phyloP scores from a whole-genome alignment of 2,329 filamentous ascomycete genomes.

The Colletotrichum costaricense region DNA sequence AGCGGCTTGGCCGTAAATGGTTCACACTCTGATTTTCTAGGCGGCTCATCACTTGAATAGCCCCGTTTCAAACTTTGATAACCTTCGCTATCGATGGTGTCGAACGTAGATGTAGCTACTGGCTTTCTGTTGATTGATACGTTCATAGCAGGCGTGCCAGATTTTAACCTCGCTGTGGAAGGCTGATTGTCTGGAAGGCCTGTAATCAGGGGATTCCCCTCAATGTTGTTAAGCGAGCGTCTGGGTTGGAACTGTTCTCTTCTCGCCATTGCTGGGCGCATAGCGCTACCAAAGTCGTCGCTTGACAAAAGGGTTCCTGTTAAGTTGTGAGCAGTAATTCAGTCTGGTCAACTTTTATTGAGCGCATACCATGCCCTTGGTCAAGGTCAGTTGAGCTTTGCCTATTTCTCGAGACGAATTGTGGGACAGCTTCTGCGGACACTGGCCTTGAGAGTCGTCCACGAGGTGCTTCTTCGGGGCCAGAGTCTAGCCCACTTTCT shows the following conservation, averaged over 20 bases:
- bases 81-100: background rate
- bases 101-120: background rate
- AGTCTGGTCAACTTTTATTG: background rate
- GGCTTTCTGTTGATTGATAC: background rate
- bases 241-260: background rate
- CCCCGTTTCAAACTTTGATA: background rate
- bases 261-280: background rate
- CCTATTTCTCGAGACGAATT: background rate
- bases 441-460: background rate
- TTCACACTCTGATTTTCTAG: background rate
- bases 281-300: background rate
- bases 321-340: background rate
- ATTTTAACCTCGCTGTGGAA: background rate
- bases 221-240: background rate
- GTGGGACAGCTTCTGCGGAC: background rate
- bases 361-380: background rate
- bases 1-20: background rate
- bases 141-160: background rate
- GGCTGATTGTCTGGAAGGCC: background rate
- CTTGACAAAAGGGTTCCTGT: background rate
- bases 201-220: background rate
- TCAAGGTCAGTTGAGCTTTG: background rate
- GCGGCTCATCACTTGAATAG: background rate
- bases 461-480: background rate
- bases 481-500: background rate